phyloP scores from a whole-genome alignment of 805 yeast genomes.

The Cyberlindnera suaveolens region DNA sequence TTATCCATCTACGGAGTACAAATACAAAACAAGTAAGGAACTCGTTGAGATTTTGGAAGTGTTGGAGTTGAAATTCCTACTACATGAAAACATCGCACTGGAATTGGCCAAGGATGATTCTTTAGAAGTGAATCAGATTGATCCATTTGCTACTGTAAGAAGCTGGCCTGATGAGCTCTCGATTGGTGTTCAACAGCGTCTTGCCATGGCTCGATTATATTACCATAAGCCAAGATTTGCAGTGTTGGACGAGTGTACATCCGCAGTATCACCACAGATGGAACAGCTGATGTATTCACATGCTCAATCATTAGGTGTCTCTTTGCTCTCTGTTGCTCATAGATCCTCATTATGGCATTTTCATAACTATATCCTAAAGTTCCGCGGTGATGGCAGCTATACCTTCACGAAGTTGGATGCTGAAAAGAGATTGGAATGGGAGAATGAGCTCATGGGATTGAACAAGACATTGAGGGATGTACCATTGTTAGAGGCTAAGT shows the following conservation, averaged over 20 bases:
- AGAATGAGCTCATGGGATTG: conserved; percentile 67
- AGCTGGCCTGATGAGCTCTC: conserved; percentile 89
- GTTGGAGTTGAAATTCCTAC: conserved; percentile 53
- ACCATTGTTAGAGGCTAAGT: conserved; percentile 58
- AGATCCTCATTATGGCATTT: conserved; percentile 90
- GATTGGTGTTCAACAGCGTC: conserved; percentile 86
- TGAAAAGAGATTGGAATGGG: conserved; percentile 61
- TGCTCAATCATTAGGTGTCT: conserved; percentile 73
- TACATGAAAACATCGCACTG: conserved; percentile 38
- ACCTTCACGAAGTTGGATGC: conserved; percentile 63
- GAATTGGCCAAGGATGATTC: conserved; percentile 25
- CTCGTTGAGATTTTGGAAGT: conserved; percentile 47
- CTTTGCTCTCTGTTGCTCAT: conserved; percentile 86
- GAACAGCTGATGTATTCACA: conserved; percentile 84
- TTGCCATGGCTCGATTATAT: conserved; percentile 89
- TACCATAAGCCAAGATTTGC: conserved; percentile 92
- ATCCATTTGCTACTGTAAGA: conserved; percentile 57
- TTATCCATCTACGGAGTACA: conserved; percentile 73
- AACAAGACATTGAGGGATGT: conserved; percentile 69
- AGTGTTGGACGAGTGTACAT: conserved; percentile 91
- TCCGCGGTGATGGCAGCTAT: conserved; percentile 79
- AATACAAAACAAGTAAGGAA: conserved; percentile 36
- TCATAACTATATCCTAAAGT: conserved; percentile 75
- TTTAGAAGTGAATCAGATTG: conserved; percentile 28
- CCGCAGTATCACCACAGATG: conserved; percentile 86